phyloP scores from a whole-genome alignment of 352 stramenopile species.

The Phytophthora constricta region DNA sequence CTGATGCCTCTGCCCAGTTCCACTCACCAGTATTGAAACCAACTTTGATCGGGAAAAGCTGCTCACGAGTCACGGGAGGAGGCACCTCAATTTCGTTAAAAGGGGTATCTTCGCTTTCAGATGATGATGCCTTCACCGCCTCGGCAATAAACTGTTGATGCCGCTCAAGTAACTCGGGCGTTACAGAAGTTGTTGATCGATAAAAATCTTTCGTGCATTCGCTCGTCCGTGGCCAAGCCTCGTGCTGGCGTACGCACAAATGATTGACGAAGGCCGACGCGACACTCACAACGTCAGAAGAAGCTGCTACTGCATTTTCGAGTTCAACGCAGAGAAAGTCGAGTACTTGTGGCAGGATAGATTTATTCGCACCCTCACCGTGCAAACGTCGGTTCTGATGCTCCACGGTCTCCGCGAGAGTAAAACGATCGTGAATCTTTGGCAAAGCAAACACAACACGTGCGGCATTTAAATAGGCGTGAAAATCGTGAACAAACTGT shows the following conservation, averaged over 20 bases:
- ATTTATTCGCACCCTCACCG: slow-evolving; percentile 41
- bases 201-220: slow-evolving; percentile 34
- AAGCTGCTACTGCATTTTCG: slow-evolving; percentile 37
- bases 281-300: slow-evolving; percentile 20
- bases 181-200: slow-evolving; percentile 3
- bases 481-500: slow-evolving; percentile 80
- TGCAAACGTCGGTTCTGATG: slow-evolving; percentile 73
- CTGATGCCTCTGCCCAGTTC: slow-evolving; percentile 59
- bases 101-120: slow-evolving; percentile 1
- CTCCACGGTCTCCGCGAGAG: slow-evolving; percentile 62
- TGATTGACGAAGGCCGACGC: slow-evolving; percentile 33
- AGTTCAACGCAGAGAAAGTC: slow-evolving; percentile 67
- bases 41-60: slow-evolving; percentile 71
- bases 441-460: slow-evolving; percentile 80
- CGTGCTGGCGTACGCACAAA: slow-evolving; percentile 36
- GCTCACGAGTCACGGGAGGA: slow-evolving; percentile 24
- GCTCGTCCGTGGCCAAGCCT: slow-evolving; percentile 37
- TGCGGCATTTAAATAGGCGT: slow-evolving; percentile 75
- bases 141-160: slow-evolving; percentile 41
- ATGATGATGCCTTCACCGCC: slow-evolving; percentile 17
- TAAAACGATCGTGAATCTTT: slow-evolving; percentile 78
- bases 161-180: slow-evolving; percentile 27
- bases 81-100: slow-evolving; percentile 43
- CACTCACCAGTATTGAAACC: slow-evolving; percentile 79
- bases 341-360: slow-evolving; percentile 59